A percentile compares a stretch with the other conserved stretches of the same genome.
These are phyloP conservation scores for Coprinopsis sp. DNA, from an alignment of 768 basidiomycete species.

Conservation along the genomic window DNA sequence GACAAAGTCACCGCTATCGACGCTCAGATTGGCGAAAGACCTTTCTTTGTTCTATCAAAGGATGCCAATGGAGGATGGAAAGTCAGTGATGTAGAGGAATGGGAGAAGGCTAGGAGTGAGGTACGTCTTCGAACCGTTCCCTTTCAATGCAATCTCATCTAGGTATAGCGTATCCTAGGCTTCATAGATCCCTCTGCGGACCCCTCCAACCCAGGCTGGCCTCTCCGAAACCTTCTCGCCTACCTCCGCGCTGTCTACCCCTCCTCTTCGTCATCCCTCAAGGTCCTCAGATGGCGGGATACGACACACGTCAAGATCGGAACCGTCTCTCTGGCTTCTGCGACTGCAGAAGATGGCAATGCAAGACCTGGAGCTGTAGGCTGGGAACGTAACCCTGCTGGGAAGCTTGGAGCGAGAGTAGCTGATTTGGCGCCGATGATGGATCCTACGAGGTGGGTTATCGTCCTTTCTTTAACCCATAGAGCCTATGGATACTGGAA, in stretches of 20 bases:
- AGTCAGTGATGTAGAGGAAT: conserved; percentile 53
- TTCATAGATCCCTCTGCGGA: conserved; percentile 87
- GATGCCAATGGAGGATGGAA: conserved; percentile 27
- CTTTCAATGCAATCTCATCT: background rate
- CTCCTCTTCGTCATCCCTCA: conserved; percentile 41
- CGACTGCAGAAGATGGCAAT: conserved; percentile 12
- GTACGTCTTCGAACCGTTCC: conserved; percentile 18
- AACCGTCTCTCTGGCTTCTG: conserved; percentile 31
- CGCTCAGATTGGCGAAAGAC: conserved; percentile 37
- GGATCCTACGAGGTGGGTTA: conserved; percentile 76
- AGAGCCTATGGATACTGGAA: too few species aligned
- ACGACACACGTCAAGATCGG: conserved; percentile 46
- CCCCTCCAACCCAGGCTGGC: conserved; percentile 79
- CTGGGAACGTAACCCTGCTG: conserved; percentile 91
- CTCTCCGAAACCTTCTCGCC: conserved; percentile 85
- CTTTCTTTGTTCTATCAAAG: conserved; percentile 59
- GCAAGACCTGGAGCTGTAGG: conserved; percentile 68
- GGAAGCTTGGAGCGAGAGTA: conserved; percentile 80
- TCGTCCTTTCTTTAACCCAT: conserved; percentile 1
- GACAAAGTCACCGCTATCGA: conserved; percentile 58
- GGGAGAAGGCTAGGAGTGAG: conserved; percentile 41
- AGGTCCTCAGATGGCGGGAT: conserved; percentile 78
- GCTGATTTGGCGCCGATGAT: conserved; percentile 95
- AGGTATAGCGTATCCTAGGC: conserved; percentile 40
- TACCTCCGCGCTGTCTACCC: conserved; percentile 67